These are phyloP conservation scores for Pseudogymnoascus sp. DNA, from an alignment of 2,329 filamentous ascomycete genomes.

Conservation along the genomic window DNA sequence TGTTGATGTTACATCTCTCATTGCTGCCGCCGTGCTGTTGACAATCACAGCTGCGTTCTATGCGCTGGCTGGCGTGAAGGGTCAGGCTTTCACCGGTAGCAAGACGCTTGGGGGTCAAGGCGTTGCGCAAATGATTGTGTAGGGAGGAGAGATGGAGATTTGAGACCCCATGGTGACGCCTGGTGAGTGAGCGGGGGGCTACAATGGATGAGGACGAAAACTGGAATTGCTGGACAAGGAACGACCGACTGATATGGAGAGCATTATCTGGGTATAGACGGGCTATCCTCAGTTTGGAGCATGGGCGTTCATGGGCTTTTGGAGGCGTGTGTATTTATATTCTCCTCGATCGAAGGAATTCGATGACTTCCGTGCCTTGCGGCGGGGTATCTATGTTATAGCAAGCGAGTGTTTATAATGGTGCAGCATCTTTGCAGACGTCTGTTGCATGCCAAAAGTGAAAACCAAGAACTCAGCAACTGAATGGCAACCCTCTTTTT, in stretches of 20 bases:
- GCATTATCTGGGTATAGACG: constrained; percentile 4
- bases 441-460: not conserved
- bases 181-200: constrained; percentile 3
- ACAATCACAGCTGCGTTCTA: constrained; percentile 74
- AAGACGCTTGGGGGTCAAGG: constrained; percentile 93
- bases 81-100: constrained; percentile 80
- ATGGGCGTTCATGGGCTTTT: not conserved
- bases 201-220: not conserved
- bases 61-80: constrained; percentile 66
- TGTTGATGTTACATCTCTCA: constrained; percentile 57
- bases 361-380: not conserved
- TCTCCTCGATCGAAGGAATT: constrained; percentile 8
- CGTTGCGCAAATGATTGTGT: constrained; percentile 97
- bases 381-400: constrained; percentile 10
- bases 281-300: constrained; percentile 6
- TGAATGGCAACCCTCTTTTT: not conserved
- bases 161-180: not conserved
- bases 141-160: not conserved
- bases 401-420: not conserved
- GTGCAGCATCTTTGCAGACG: not conserved
- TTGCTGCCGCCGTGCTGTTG: constrained; percentile 79
- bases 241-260: not conserved
- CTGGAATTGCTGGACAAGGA: constrained; percentile 7
- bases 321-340: constrained; percentile 7
- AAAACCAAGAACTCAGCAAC: not conserved